A percentile compares a stretch with the other conserved stretches of the same genome.
phyloP scores from a whole-genome alignment of 164 flowering plant species.

The Berberis thunbergii region DNA sequence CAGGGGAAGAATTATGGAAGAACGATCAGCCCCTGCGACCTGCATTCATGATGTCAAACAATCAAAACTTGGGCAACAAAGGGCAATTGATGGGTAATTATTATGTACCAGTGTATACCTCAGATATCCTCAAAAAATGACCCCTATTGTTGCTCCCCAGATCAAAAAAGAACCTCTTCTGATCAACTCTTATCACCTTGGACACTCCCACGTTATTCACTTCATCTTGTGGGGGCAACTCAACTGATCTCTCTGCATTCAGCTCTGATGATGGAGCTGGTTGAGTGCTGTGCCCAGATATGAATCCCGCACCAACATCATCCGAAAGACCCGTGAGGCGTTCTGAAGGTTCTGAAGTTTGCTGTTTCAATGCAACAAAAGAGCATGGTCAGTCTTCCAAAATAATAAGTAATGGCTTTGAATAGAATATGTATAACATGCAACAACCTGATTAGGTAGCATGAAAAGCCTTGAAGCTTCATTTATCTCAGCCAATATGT shows the following conservation, averaged over 20 bases:
- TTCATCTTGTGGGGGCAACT: conserved; percentile 67
- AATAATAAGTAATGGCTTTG: background rate
- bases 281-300: conserved; percentile 70
- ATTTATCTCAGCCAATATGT: conserved; percentile 87
- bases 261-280: conserved; percentile 49
- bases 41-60: conserved; percentile 23
- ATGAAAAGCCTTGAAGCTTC: conserved; percentile 73
- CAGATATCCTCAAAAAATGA: conserved; percentile 84
- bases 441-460: conserved; percentile 61
- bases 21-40: conserved; percentile 95
- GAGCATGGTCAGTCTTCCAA: conserved; percentile 7
- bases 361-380: conserved; percentile 31
- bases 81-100: background rate
- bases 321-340: conserved; percentile 83
- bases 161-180: conserved; percentile 95
- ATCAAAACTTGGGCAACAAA: background rate
- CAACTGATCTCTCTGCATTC: conserved; percentile 62
- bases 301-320: conserved; percentile 98
- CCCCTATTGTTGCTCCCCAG: conserved; percentile 96
- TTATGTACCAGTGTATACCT: conserved; percentile 27
- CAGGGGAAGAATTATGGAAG: conserved; percentile 89
- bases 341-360: conserved; percentile 66
- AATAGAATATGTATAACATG: background rate
- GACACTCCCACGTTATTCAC: conserved; percentile 60
- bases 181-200: conserved; percentile 89